Percentiles rank a stretch among this genome's conserved stretches.
Evolutionary conservation across 2,329 filamentous ascomycete genomes (phyloP).

Genomic region (Neurospora sp.): DNA sequence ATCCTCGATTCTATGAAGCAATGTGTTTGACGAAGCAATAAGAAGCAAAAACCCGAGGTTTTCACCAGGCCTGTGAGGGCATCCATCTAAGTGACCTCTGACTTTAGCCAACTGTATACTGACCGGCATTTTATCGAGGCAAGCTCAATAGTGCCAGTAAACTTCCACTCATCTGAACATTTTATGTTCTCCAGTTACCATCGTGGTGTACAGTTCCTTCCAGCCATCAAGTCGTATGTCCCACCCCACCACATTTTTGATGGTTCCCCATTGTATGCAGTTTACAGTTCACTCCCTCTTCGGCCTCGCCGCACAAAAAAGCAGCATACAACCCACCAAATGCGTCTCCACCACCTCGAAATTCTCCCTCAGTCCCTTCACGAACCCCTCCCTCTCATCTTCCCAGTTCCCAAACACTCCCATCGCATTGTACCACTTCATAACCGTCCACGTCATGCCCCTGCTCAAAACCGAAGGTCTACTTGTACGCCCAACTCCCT

Average conservation of each 20-base stretch:
- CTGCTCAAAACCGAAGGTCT: conserved; percentile 13
- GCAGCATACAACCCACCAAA: conserved; percentile 27
- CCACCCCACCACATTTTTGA: background rate
- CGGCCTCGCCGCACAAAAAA: conserved; percentile 27
- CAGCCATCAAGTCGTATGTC: background rate
- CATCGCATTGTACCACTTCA: conserved; percentile 25
- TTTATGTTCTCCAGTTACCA: background rate
- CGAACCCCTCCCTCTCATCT: conserved; percentile 25
- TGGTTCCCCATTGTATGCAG: background rate
- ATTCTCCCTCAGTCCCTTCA: conserved; percentile 22
- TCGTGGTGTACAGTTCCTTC: background rate
- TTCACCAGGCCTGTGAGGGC: background rate
- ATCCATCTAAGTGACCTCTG: background rate
- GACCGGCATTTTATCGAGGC: background rate
- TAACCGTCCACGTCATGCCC: conserved; percentile 17
- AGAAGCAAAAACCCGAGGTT: background rate
- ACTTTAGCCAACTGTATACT: background rate
- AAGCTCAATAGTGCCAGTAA: background rate
- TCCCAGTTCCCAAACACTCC: conserved; percentile 30
- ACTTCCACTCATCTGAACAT: background rate
- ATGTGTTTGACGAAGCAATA: background rate
- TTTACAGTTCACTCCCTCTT: conserved; percentile 6
- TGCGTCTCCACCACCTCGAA: conserved; percentile 30
- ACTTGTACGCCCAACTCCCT: background rate
- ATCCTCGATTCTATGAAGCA: background rate